Evolutionary conservation across 805 yeast species (phyloP).

Genomic region (Saturnispora galanensis): DNA sequence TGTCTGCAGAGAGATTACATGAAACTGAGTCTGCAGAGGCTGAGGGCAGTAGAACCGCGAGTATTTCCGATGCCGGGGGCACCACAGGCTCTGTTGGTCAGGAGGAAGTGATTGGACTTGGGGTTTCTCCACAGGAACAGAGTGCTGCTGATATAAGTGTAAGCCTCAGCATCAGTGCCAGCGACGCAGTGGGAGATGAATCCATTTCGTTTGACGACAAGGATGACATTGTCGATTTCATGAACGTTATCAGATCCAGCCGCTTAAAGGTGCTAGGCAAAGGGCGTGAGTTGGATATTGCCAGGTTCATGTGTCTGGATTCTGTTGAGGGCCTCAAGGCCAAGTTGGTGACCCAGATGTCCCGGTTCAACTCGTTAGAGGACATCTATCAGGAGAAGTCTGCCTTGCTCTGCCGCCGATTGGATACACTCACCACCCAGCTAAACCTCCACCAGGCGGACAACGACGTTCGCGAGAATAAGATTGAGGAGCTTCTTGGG

Average conservation of each 20-base stretch:
- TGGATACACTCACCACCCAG: slow-evolving; percentile 8
- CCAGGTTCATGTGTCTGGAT: background rate
- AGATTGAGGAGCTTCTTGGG: slow-evolving; percentile 51
- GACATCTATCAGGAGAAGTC: no score
- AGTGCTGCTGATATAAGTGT: background rate
- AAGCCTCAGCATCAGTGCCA: background rate
- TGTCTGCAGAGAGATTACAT: no score
- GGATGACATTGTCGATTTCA: slow-evolving; percentile 3
- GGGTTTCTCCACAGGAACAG: background rate
- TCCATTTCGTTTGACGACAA: background rate
- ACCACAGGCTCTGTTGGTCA: no score
- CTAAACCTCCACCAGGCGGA: slow-evolving; percentile 17
- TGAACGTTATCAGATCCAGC: slow-evolving; percentile 2
- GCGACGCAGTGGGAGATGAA: background rate
- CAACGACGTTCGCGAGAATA: slow-evolving; percentile 26
- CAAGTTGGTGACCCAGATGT: slow-evolving; percentile 12
- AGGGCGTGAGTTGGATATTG: slow-evolving; percentile 1
- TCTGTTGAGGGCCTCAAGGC: background rate
- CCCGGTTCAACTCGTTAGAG: slow-evolving; percentile 14
- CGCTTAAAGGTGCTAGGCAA: background rate
- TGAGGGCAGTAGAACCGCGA: no score
- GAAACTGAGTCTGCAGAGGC: no score
- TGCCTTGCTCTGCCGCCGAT: slow-evolving; percentile 5
- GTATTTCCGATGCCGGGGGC: no score
- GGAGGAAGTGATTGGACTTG: background rate